Evolutionary conservation across 139 green algal species (phyloP).

Genomic region (Micractinium sp.): DNA sequence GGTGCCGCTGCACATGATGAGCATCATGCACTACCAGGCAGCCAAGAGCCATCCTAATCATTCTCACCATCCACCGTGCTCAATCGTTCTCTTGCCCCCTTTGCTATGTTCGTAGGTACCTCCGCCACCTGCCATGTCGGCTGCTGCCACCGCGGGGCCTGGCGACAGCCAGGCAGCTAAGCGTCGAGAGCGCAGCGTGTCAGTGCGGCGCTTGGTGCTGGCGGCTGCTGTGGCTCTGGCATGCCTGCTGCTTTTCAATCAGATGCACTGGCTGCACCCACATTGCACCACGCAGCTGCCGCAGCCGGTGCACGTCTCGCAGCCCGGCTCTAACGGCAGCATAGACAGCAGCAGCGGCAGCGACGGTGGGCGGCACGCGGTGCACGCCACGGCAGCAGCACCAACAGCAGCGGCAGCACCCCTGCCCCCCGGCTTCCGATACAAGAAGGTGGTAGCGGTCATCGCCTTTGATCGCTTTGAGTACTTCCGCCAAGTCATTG

Average conservation of each 20-base stretch:
- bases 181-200: too few relatives aligned
- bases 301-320: background rate
- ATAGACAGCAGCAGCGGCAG: background rate
- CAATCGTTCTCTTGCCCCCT: too few relatives aligned
- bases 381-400: background rate
- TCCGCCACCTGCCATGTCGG: too few relatives aligned
- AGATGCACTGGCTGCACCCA: background rate
- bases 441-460: constrained; percentile 17
- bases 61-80: too few relatives aligned
- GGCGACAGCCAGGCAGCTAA: too few relatives aligned
- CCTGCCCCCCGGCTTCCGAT: constrained; percentile 4
- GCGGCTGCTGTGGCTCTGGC: too few relatives aligned
- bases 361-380: background rate
- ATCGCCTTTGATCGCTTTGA: constrained; percentile 20
- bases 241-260: background rate
- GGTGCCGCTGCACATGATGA: too few relatives aligned
- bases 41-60: too few relatives aligned
- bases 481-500: constrained; percentile 21
- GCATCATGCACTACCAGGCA: too few relatives aligned
- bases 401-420: background rate
- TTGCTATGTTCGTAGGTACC: too few relatives aligned
- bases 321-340: background rate
- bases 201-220: too few relatives aligned
- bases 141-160: too few relatives aligned
- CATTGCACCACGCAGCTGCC: background rate